Base-by-base conservation (phyloP, 306 rosid genomes). In the Corylus heterophylla region DNA sequence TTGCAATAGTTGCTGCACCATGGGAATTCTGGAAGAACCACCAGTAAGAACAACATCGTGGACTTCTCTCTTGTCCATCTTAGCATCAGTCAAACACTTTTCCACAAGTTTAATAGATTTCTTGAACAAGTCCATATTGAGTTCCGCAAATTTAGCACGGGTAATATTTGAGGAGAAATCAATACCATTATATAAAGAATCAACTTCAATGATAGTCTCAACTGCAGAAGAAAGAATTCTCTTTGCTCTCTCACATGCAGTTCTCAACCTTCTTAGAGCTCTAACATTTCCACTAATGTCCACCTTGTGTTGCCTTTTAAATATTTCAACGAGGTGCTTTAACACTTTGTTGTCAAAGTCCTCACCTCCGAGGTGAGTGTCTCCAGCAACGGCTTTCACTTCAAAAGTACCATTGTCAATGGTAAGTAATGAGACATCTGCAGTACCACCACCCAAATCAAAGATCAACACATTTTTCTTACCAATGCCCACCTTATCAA, bases 301-400 rank as follows among this genome's bases (percentile, higher is more conserved):
- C 37, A 18, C 1, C 0, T n/a, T 69, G 8, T 62, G 44, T 54
- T 76, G 76, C 74, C 72, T 81, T 7, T 59, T 78, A 7, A 86
- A 75, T 62, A 75, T 75, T 2, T 75, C 2, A 0, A 68, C 80
- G 37, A 77, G 81, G n/a, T 75, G 14, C 0, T 27, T 31, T 8
- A 81, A 42, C 90, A 87, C 47, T 61, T 73, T 50, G 66, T 76
- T 74, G 31, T 76, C 81, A 18, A 87, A 59, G 55, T 87, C 86
- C 25, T 76, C 88, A 2, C 86, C 87, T 3, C 87, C 84, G 0
- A 86, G 84, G 44, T 83, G 87, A 25, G 81, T 78, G 70, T 78
- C 76, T 18, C 89, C 87, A 14, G 80, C 84, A n/a, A 85, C 84
- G 0, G 50, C 27, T 8, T 10, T 44, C 25, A 70, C 81, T 70